Conservation (phyloP, 257 asterid species). For the Solanum sejunctum region DNA sequence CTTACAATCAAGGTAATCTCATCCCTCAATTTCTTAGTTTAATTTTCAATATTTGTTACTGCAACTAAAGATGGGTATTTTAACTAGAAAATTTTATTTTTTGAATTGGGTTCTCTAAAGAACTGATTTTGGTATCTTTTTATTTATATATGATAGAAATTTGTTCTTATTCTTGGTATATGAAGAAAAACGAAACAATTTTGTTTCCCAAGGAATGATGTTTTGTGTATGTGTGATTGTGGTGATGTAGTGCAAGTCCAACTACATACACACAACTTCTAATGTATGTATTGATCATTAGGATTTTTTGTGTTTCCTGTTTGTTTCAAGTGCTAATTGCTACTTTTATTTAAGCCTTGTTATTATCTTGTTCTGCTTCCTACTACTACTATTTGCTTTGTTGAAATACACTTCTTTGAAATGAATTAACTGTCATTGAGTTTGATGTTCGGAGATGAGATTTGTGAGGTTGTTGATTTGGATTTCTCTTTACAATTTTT, state of each 20-base stretch:
- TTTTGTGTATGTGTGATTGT: background rate
- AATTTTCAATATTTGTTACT: background rate
- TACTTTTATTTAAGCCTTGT: conserved; percentile 21
- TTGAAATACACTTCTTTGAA: background rate
- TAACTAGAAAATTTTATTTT: background rate
- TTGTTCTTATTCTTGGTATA: background rate
- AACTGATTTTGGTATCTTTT: background rate
- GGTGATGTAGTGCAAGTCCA: background rate
- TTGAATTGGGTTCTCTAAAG: background rate
- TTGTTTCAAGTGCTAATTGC: background rate
- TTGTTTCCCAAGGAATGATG: background rate
- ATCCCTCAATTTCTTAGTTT: background rate
- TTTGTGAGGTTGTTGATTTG: background rate
- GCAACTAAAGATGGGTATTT: background rate
- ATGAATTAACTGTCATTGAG: background rate
- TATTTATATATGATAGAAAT: no score
- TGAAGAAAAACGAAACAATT: background rate
- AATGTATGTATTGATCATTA: background rate
- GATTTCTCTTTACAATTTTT: background rate
- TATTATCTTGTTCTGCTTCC: background rate
- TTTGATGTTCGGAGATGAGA: background rate
- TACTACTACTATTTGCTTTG: no score
- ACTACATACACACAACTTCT: background rate
- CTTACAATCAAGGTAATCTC: background rate
- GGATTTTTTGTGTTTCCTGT: background rate